Percentiles rank a stretch among this genome's conserved stretches.
Evolutionary conservation across 257 asterid genomes (phyloP).

Genomic region (Ilex asprella): DNA sequence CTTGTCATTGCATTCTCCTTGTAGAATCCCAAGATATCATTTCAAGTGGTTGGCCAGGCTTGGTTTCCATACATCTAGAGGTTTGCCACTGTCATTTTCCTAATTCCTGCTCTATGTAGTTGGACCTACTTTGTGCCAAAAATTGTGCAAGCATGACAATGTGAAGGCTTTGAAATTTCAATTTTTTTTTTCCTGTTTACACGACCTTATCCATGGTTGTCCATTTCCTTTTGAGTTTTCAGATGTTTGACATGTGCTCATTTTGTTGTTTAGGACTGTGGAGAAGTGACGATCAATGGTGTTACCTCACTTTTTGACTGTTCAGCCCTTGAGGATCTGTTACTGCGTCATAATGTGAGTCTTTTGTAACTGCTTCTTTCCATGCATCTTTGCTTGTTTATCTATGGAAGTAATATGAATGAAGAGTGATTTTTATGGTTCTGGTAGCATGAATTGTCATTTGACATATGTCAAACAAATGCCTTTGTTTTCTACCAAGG

Average conservation of each 20-base stretch:
- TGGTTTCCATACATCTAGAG: conserved; percentile 73
- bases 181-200: no score
- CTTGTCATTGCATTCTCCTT: conserved; percentile 9
- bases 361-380: conserved; percentile 7
- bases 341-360: conserved; percentile 68
- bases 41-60: conserved; percentile 85
- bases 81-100: conserved; percentile 32
- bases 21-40: conserved; percentile 71
- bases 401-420: background rate
- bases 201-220: no score
- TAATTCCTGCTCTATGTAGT: no score
- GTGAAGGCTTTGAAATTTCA: background rate
- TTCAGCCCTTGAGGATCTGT: conserved; percentile 79
- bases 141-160: background rate
- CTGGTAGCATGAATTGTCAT: no score
- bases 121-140: background rate
- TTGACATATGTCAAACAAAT: no score
- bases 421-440: no score
- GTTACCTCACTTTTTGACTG: conserved; percentile 58
- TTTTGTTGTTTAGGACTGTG: conserved; percentile 63
- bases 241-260: conserved; percentile 3
- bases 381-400: background rate
- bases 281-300: conserved; percentile 60
- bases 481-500: no score
- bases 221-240: no score